Conservation (phyloP, 306 rosid genomes). For the Lupinus albus region DNA sequence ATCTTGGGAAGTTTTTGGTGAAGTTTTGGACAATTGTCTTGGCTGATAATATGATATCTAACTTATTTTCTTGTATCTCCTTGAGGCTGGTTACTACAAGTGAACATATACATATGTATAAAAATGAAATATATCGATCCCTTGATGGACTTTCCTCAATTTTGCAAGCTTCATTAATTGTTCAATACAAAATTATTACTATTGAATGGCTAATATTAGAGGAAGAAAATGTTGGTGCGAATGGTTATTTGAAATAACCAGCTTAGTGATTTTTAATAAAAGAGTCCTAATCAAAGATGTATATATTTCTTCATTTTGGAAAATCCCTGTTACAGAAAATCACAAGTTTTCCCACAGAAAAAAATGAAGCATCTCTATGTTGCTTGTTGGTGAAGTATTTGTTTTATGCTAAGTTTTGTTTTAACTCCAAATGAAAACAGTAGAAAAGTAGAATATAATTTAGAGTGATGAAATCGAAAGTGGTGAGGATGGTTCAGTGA, state of each 20-base stretch:
- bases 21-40: background rate
- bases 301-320: too few species aligned
- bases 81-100: conserved; percentile 22
- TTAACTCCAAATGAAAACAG: conserved; percentile 32
- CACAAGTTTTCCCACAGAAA: conserved; percentile 33
- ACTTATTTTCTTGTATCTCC: conserved; percentile 1
- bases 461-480: conserved; percentile 51
- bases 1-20: conserved; percentile 32
- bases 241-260: too few species aligned
- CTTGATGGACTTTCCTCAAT: background rate
- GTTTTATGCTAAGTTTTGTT: conserved; percentile 50
- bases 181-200: too few species aligned
- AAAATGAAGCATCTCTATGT: conserved; percentile 37
- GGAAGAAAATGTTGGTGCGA: background rate
- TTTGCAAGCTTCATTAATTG: too few species aligned
- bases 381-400: conserved; percentile 56
- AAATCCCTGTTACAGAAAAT: background rate
- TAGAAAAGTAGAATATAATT: conserved; percentile 30
- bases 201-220: conserved; percentile 50
- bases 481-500: conserved; percentile 49
- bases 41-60: background rate
- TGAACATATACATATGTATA: conserved; percentile 18
- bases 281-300: too few species aligned
- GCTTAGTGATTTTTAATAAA: too few species aligned
- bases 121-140: background rate